phyloP scores from a whole-genome alignment of 345 rosid species.

The Rhodamnia argentea region DNA sequence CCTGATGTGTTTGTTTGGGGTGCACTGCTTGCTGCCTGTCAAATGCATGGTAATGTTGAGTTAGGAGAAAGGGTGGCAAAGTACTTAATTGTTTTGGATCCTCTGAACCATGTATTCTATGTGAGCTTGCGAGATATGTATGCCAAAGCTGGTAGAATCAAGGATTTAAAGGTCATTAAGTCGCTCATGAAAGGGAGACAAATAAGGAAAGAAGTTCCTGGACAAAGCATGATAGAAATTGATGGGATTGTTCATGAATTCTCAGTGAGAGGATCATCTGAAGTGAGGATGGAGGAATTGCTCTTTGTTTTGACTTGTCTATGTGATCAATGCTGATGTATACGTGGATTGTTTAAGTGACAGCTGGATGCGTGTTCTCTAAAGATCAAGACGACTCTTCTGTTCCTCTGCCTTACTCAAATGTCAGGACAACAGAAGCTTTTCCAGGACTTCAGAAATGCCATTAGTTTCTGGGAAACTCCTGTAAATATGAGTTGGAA shows the following conservation, averaged over 20 bases:
- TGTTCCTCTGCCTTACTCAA: neutral
- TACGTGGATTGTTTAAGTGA: neutral
- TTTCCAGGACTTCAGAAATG: neutral
- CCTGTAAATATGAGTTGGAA: neutral
- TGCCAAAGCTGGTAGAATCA: constrained; percentile 39
- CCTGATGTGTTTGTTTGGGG: constrained; percentile 56
- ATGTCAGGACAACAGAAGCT: neutral
- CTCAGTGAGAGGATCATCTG: constrained; percentile 26
- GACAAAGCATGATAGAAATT: constrained; percentile 52
- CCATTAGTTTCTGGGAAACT: neutral
- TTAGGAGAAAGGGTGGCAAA: constrained; percentile 41
- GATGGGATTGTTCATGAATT: constrained; percentile 43
- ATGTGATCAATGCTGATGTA: constrained; percentile 4
- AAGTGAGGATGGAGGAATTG: constrained; percentile 17
- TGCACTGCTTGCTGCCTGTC: constrained; percentile 57
- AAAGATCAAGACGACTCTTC: neutral
- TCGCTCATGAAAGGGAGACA: constrained; percentile 33
- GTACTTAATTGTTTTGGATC: constrained; percentile 34
- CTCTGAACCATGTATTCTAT: constrained; percentile 45
- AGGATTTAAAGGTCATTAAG: constrained; percentile 27
- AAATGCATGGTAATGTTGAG: constrained; percentile 37
- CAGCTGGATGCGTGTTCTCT: neutral
- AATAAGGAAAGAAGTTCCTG: constrained; percentile 36
- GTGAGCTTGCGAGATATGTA: constrained; percentile 41
- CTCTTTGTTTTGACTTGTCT: constrained; percentile 18